These are phyloP conservation scores for Serendipita sp. DNA, from an alignment of 768 basidiomycete species.

Conservation along the genomic window DNA sequence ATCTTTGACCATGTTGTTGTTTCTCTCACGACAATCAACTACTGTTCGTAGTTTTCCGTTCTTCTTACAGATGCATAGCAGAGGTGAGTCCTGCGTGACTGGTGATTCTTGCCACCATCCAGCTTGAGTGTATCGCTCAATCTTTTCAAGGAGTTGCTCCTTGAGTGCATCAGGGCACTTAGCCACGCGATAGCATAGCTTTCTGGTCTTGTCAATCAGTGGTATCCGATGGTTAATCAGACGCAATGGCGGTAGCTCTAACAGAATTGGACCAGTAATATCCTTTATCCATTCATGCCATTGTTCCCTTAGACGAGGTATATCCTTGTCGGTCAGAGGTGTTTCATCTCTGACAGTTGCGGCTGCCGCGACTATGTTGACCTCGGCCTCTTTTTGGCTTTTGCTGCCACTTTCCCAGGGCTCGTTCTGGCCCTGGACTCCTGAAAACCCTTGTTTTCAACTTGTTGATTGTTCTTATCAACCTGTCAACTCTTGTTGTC, in stretches of 20 bases:
- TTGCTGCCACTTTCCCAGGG: background rate
- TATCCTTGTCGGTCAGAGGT: background rate
- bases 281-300: too few species aligned
- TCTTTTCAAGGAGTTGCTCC: conserved; percentile 6
- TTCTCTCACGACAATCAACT: conserved; percentile 4
- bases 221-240: conserved; percentile 12
- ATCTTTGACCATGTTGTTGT: conserved; percentile 9
- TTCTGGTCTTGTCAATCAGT: conserved; percentile 9
- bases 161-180: conserved; percentile 8
- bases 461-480: too few species aligned
- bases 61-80: conserved; percentile 10
- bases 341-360: too few species aligned
- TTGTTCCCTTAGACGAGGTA: background rate
- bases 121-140: conserved; percentile 7
- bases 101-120: conserved; percentile 9
- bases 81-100: conserved; percentile 5
- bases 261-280: conserved; percentile 7
- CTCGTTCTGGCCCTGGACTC: too few species aligned
- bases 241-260: conserved; percentile 18
- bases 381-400: too few species aligned
- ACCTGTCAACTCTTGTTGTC: background rate
- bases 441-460: too few species aligned
- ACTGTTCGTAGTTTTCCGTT: background rate
- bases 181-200: conserved; percentile 8
- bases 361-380: too few species aligned